Percentiles rank a stretch among this genome's conserved stretches.
These are phyloP conservation scores for Tripterygium wilfordii DNA, from an alignment of 177 flowering plant species.

Conservation along the genomic window DNA sequence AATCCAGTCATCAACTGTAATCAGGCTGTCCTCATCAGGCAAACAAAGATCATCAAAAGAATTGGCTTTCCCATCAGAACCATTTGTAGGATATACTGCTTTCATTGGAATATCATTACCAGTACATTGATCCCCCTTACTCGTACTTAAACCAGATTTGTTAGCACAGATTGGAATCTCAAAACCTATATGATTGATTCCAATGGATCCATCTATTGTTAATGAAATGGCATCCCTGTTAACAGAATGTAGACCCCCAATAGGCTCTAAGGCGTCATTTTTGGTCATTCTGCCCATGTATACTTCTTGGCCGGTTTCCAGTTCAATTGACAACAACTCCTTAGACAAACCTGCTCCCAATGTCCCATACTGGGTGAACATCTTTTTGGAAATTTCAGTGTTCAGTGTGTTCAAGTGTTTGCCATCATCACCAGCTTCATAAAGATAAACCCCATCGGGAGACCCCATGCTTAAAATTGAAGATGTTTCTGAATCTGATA, in stretches of 20 bases:
- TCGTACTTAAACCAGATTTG: neutral
- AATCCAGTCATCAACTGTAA: constrained; percentile 11
- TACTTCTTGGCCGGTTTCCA: constrained; percentile 38
- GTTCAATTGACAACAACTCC: constrained; percentile 44
- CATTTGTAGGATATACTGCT: neutral
- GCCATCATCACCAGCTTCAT: constrained; percentile 11
- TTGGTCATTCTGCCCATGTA: constrained; percentile 13
- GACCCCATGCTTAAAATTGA: constrained; percentile 10
- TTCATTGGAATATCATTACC: constrained; percentile 6
- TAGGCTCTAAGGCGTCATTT: neutral
- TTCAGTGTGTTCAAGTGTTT: constrained; percentile 11
- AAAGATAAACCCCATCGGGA: constrained; percentile 8
- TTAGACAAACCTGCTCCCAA: constrained; percentile 52
- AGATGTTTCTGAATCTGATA: constrained; percentile 8
- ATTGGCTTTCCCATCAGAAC: constrained; percentile 6
- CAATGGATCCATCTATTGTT: neutral
- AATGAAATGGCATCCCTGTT: neutral
- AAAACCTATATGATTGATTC: constrained; percentile 2
- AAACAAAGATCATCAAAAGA: constrained; percentile 11
- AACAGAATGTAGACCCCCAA: neutral
- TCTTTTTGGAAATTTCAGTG: constrained; percentile 19
- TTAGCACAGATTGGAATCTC: constrained; percentile 1
- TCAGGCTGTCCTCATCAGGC: constrained; percentile 27
- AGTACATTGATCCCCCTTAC: neutral
- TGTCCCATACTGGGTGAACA: constrained; percentile 40